Evolutionary conservation across 164 flowering plant species (phyloP), one percentile per base, ranked within the genome.

Genomic region (Vitis amurensis): DNA sequence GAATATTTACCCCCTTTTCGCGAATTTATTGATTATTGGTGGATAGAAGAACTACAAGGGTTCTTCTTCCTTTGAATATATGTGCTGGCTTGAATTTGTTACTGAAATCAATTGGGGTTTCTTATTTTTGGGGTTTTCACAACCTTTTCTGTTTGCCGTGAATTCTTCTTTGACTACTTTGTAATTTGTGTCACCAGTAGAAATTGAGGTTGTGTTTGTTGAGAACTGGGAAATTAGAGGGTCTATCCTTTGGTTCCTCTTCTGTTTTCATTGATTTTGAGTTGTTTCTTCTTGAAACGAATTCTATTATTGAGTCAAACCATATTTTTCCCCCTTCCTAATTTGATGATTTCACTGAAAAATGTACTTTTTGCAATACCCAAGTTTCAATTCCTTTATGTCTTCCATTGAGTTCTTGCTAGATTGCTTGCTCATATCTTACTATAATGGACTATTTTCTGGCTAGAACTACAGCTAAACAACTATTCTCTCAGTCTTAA

Each of bases 81-180:
- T 62, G 17, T 55, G 2, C 50, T 62, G 62, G 29, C 56, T 66
- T 55, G 57, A 19, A 8, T 31, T 60, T 51, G 53, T 59, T 64
- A 49, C 15, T 51, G 59, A 56, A 71, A 17, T 64, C 16, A 31
- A 37, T 64, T 27, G 59, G 9, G 64, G 31, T 51, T 23, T 7
- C 9, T 2, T 19, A 1, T 19, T 31, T 61, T 47, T 17, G 13
- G 2, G 16, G 8, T 44, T 68, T 44, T 16, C 15, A 5, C 17
- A 23, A 37, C 17, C 59, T 30, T 51, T 44, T 50, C 9, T 30
- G 3, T n/a, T 62, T n/a, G 52, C 58, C 67, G 27, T 63, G 67
- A 50, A 9, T 55, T 76, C 61, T 27, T 37, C 37, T 63, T 73
- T 67, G 71, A 65, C 66, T 56, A 23, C 50, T 55, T 50, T 63